These are phyloP conservation scores for Citeromyces hawaiiensis DNA, from an alignment of 1,139 yeast genomes.

Conservation along the genomic window DNA sequence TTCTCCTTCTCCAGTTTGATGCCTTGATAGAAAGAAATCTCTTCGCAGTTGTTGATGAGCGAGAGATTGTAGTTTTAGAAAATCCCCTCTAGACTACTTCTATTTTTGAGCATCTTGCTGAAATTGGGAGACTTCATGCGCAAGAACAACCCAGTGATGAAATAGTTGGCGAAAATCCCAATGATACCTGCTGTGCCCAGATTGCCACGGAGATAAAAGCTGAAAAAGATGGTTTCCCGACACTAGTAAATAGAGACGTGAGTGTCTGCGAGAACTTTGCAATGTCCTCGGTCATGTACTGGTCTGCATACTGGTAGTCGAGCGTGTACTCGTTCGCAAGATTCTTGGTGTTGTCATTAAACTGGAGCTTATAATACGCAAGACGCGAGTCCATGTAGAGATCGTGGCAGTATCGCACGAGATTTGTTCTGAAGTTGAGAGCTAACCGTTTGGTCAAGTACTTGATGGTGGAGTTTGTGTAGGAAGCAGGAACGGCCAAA, in stretches of 20 bases:
- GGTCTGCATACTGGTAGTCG: conserved; percentile 41
- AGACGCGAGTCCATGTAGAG: conserved; percentile 70
- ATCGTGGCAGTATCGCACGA: conserved; percentile 82
- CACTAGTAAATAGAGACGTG: conserved; percentile 71
- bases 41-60: conserved; percentile 81
- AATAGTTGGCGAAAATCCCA: conserved; percentile 75
- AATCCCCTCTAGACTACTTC: conserved; percentile 76
- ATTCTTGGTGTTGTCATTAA: conserved; percentile 18
- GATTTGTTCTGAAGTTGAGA: conserved; percentile 71
- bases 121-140: conserved; percentile 73
- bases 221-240: conserved; percentile 89
- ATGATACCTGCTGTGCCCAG: conserved; percentile 76
- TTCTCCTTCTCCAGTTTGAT: conserved; percentile 68
- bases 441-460: conserved; percentile 68
- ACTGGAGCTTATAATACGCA: conserved; percentile 68
- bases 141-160: conserved; percentile 64
- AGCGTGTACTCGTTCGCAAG: conserved; percentile 11
- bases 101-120: conserved; percentile 63
- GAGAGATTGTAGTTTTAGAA: conserved; percentile 81
- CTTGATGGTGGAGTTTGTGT: conserved; percentile 84
- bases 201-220: conserved; percentile 72
- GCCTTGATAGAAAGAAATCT: conserved; percentile 90
- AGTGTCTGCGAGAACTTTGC: conserved; percentile 73
- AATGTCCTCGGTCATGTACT: conserved; percentile 78
- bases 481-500: conserved; percentile 88